phyloP scores from a whole-genome alignment of 345 rosid species.

The Excoecaria cochinchinensis region DNA sequence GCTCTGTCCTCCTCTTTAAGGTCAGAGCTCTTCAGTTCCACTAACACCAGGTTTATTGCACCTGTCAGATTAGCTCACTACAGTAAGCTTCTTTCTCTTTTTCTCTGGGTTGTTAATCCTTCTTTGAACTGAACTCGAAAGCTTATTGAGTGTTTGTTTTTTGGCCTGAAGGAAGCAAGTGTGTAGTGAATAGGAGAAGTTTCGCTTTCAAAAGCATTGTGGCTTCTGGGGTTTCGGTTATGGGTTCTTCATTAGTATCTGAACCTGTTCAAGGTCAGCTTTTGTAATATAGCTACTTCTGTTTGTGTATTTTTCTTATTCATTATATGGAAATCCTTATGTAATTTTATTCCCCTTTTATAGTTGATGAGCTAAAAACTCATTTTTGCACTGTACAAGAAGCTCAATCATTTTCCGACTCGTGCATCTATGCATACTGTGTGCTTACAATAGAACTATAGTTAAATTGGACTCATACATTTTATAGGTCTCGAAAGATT shows the following conservation, averaged over 20 bases:
- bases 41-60: constrained; percentile 36
- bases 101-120: background rate
- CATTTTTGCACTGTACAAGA: background rate
- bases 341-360: background rate
- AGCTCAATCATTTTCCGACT: background rate
- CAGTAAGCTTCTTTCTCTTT: constrained; percentile 42
- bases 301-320: background rate
- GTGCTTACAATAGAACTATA: background rate
- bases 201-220: constrained; percentile 67
- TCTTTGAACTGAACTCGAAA: background rate
- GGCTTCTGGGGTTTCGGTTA: constrained; percentile 70
- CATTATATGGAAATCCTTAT: background rate
- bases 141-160: background rate
- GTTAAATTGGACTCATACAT: background rate
- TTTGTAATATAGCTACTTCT: background rate
- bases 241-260: constrained; percentile 49
- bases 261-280: constrained; percentile 61
- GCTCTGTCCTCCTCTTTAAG: constrained; percentile 44
- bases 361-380: background rate
- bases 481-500: constrained; percentile 70
- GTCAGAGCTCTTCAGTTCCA: constrained; percentile 44
- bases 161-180: constrained; percentile 53
- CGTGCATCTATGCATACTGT: background rate
- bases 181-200: constrained; percentile 63
- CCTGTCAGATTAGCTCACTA: constrained; percentile 35